Evolutionary conservation across 495 filamentous ascomycete species (phyloP), one percentile per base, ranked within the genome.

Genomic region (Penicillium waksmanii): DNA sequence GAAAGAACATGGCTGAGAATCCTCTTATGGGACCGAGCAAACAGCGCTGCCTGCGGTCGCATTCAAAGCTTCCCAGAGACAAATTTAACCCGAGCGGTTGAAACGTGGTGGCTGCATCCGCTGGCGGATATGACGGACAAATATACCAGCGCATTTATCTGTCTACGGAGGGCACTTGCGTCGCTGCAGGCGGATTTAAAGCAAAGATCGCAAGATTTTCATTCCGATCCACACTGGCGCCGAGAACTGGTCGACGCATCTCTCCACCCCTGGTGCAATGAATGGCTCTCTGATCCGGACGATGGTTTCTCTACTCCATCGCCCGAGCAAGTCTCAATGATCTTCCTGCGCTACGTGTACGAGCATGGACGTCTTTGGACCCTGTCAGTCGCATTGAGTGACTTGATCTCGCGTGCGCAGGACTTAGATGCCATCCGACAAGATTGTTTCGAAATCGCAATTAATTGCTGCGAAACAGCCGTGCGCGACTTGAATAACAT

Each of bases 351-450:
- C 25, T 65, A 70, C 49, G 69, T 72, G 1, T 72, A 70, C 33
- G 10, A 65, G 2, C 69, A 72, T 35, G 60, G 61, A n/a, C 53
- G 66, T 8, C 53, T 70, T 5, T 72, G 69, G 69, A 72, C 63
- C 0, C 38, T 72, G 12, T 72, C 69, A 0, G 65, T 61, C 23
- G 69, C 67, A 17, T 64, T 72, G 12, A 54, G 62, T n/a, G 34
- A 25, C 2, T 57, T 61, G 2, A 53, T 54, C 5, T 57, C 44
- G 2, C n/a, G 48, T 4, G 57, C 36, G 6, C 31, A 36, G 2
- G 40, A 66, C 19, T 60, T 86, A 9, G 75, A 83, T 47, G 66
- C 75, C 33, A 68, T 84, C 53, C 74, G 67, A 5, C 65, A 82
- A 5, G 73, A 81, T 15, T 66, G 70, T 15, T 76, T 81, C 23